phyloP scores from a whole-genome alignment of 225 moss, liverwort and hornwort species.

The Straminergon stramineum region DNA sequence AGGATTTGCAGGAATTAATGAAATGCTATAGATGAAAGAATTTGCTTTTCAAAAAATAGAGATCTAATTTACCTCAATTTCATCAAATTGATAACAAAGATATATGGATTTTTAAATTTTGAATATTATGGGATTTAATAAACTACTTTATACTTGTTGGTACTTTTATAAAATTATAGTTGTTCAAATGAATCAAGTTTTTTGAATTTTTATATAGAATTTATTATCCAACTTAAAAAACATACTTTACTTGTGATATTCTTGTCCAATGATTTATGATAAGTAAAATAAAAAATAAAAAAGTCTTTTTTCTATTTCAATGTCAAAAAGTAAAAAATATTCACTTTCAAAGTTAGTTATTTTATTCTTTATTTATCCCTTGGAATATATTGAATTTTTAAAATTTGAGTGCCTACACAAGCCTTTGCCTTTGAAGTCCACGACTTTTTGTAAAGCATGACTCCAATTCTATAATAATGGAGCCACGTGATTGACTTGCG shows the following conservation, averaged over 20 bases:
- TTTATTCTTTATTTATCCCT: neutral
- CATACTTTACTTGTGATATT: neutral
- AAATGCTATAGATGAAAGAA: neutral
- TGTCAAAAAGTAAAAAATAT: neutral
- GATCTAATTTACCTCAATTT: too few relatives aligned
- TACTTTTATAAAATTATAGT: neutral
- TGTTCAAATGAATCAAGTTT: neutral
- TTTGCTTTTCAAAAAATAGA: accelerated
- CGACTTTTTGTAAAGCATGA: too few relatives aligned
- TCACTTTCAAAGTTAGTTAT: neutral
- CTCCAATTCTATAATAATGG: accelerated
- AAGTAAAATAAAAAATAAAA: accelerated
- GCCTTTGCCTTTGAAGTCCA: neutral
- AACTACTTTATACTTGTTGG: neutral
- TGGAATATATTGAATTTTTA: too few relatives aligned
- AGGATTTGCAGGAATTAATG: neutral
- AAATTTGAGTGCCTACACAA: neutral
- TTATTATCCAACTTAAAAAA: too few relatives aligned
- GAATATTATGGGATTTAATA: accelerated
- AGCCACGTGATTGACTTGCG: neutral
- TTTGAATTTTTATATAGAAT: neutral
- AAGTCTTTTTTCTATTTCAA: neutral
- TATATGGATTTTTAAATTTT: too few relatives aligned
- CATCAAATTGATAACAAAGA: too few relatives aligned
- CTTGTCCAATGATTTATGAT: neutral